Conservation (phyloP, 1,139 yeast species). For the Wickerhamomyces sp. region DNA sequence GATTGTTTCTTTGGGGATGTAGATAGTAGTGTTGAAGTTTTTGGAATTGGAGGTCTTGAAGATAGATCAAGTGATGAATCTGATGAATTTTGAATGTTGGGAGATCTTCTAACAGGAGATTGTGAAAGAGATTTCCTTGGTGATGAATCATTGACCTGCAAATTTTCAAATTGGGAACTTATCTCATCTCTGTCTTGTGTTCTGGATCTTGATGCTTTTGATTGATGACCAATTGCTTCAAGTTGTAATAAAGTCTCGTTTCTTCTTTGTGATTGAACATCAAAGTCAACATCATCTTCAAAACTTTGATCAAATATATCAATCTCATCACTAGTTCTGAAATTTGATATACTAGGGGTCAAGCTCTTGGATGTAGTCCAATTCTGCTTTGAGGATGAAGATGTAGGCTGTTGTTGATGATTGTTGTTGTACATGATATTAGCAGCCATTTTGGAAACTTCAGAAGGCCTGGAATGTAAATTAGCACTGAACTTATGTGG, state of each 20-base stretch:
- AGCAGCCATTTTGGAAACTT: constrained; percentile 41
- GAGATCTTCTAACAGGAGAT: neutral
- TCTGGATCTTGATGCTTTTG: constrained; percentile 15
- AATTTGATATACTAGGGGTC: constrained; percentile 7
- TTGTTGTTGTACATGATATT: constrained; percentile 36
- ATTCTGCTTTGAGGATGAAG: constrained; percentile 11
- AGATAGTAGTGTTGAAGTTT: constrained; percentile 6
- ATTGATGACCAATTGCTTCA: constrained; percentile 26
- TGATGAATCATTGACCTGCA: neutral
- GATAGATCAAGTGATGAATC: constrained; percentile 3
- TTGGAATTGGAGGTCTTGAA: constrained; percentile 10
- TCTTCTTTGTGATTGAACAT: constrained; percentile 23
- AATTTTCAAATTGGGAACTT: neutral
- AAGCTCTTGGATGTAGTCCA: constrained; percentile 34
- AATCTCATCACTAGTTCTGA: constrained; percentile 9
- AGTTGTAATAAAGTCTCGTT: constrained; percentile 30
- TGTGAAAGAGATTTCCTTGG: neutral
- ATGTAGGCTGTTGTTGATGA: constrained; percentile 11
- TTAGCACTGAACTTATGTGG: constrained; percentile 14
- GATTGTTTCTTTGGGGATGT: constrained; percentile 4
- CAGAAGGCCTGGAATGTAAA: constrained; percentile 28
- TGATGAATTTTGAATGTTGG: neutral
- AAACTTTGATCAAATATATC: constrained; percentile 22
- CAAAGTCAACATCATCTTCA: constrained; percentile 21
- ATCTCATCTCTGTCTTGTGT: neutral